Conservation (phyloP, 192 early-diverging fungal species). For the Umbelopsis sp. region DNA sequence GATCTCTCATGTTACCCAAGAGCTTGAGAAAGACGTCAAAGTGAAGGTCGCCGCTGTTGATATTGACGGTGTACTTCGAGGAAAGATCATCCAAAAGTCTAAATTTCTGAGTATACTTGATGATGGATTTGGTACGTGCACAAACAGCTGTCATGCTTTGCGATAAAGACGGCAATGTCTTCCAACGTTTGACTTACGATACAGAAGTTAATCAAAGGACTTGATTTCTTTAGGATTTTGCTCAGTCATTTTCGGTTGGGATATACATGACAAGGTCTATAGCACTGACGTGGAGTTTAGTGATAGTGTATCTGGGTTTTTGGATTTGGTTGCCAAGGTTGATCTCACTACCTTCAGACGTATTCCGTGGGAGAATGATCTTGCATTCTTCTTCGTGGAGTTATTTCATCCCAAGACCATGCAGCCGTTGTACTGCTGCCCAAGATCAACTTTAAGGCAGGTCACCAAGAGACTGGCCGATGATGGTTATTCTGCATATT, state of each 20-base stretch:
- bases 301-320: slow-evolving; percentile 40
- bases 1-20: neutral
- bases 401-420: slow-evolving; percentile 60
- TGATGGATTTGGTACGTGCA: slow-evolving; percentile 68
- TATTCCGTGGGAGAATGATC: slow-evolving; percentile 75
- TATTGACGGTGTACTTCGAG: slow-evolving; percentile 74
- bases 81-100: slow-evolving; percentile 67
- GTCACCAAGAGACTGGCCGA: slow-evolving; percentile 46
- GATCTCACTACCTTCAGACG: slow-evolving; percentile 67
- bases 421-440: slow-evolving; percentile 65
- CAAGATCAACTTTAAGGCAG: slow-evolving; percentile 58
- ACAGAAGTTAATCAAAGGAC: neutral
- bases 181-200: neutral
- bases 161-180: too few relatives aligned
- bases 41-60: slow-evolving; percentile 72
- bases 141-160: too few relatives aligned
- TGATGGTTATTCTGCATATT: slow-evolving; percentile 41
- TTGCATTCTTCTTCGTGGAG: slow-evolving; percentile 73
- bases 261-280: slow-evolving; percentile 75
- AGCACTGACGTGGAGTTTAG: slow-evolving; percentile 27
- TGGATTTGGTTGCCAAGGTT: slow-evolving; percentile 67
- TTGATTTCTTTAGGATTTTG: slow-evolving; percentile 62
- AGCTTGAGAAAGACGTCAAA: slow-evolving; percentile 45
- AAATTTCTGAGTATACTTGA: slow-evolving; percentile 69
- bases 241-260: slow-evolving; percentile 80